Evolutionary conservation across 2,329 filamentous ascomycete genomes (phyloP).

Genomic region (Monilinia polystroma): DNA sequence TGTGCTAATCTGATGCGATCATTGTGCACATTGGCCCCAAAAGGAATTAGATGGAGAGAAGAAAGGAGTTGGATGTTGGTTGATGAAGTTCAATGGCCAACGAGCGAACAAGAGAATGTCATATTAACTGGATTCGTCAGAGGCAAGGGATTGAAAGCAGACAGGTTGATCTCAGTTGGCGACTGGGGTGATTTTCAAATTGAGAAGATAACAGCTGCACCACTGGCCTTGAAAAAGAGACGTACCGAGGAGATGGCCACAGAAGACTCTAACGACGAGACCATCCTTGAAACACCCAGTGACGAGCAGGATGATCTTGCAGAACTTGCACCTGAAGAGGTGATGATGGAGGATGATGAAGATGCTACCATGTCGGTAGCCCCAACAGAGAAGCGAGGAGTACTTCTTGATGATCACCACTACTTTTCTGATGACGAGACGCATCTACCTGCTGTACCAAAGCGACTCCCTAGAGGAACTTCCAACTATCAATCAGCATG

Average conservation of each 20-base stretch:
- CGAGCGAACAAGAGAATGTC: conserved; percentile 59
- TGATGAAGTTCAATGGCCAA: conserved; percentile 74
- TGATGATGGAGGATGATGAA: conserved; percentile 69
- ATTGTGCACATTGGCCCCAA: conserved; percentile 86
- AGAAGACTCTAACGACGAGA: conserved; percentile 55
- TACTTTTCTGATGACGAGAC: conserved; percentile 92
- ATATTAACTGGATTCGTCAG: conserved; percentile 82
- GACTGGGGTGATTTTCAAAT: conserved; percentile 95
- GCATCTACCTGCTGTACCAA: conserved; percentile 60
- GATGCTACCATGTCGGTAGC: conserved; percentile 50
- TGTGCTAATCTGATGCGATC: conserved; percentile 88
- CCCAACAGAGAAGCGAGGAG: conserved; percentile 69
- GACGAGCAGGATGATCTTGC: conserved; percentile 81
- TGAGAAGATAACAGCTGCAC: conserved; percentile 79
- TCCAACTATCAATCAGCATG: conserved; percentile 93
- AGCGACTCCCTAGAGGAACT: conserved; percentile 82
- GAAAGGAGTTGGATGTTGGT: conserved; percentile 94
- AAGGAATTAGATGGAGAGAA: conserved; percentile 93
- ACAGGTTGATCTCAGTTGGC: conserved; percentile 85
- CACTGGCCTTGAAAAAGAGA: conserved; percentile 59
- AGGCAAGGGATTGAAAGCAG: conserved; percentile 82
- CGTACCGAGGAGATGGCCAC: conserved; percentile 67
- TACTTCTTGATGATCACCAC: conserved; percentile 92
- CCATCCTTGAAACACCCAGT: conserved; percentile 67
- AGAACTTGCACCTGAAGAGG: conserved; percentile 83